Percentiles rank a stretch among this genome's conserved stretches.
phyloP scores from a whole-genome alignment of 116 monocot species.

The Zostera marina region DNA sequence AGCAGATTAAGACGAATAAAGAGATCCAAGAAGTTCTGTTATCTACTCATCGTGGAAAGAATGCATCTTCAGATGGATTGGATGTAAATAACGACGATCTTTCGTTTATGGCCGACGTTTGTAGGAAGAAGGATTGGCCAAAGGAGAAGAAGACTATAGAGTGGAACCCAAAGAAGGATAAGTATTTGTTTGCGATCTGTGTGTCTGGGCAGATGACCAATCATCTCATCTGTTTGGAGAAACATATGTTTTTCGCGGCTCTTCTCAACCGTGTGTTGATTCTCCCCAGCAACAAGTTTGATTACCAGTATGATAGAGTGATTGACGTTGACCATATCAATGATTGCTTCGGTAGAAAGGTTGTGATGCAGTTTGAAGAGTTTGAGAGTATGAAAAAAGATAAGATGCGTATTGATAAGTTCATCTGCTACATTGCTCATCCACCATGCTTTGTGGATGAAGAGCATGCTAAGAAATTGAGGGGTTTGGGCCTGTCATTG shows the following conservation, averaged over 20 bases:
- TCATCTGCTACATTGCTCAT: slow-evolving; percentile 67
- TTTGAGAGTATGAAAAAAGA: slow-evolving; percentile 44
- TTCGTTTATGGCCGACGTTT: slow-evolving; percentile 21
- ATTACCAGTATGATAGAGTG: slow-evolving; percentile 67
- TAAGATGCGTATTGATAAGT: slow-evolving; percentile 58
- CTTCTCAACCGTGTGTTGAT: slow-evolving; percentile 54
- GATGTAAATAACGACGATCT: slow-evolving; percentile 19
- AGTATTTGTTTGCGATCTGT: slow-evolving; percentile 73
- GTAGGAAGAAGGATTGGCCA: slow-evolving; percentile 29
- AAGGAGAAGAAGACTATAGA: slow-evolving; percentile 39
- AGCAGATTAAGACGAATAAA: slow-evolving; percentile 60
- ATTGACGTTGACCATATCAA: slow-evolving; percentile 77
- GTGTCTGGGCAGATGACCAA: slow-evolving; percentile 91
- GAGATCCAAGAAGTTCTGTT: slow-evolving; percentile 63
- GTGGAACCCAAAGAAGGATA: slow-evolving; percentile 71
- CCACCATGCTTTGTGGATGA: slow-evolving; percentile 85
- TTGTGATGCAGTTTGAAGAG: slow-evolving; percentile 72
- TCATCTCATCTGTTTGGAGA: slow-evolving; percentile 88
- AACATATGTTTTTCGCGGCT: slow-evolving; percentile 96
- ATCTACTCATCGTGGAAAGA: slow-evolving; percentile 27
- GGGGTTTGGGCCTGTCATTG: slow-evolving; percentile 44
- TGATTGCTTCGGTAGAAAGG: slow-evolving; percentile 68
- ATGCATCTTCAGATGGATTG: slow-evolving; percentile 5
- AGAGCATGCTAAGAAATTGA: slow-evolving; percentile 69
- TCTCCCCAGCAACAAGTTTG: slow-evolving; percentile 65